phyloP scores from a whole-genome alignment of 2,329 filamentous ascomycete species.

The Ramichloridium luteum region DNA sequence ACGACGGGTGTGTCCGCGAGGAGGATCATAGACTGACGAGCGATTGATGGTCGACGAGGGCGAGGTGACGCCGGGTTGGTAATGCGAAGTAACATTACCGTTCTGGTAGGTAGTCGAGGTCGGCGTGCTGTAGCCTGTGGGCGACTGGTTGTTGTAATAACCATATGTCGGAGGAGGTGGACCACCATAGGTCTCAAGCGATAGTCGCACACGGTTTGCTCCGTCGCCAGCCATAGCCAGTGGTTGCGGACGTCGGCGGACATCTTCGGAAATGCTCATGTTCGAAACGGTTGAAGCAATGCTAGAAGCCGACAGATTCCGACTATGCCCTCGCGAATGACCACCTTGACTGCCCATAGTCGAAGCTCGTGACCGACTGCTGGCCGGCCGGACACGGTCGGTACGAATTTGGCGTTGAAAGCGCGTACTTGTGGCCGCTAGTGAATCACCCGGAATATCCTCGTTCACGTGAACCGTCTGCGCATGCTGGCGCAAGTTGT shows the following conservation, averaged over 20 bases:
- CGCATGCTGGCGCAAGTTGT: conserved; percentile 92
- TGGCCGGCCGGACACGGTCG: conserved; percentile 65
- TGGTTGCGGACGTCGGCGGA: conserved; percentile 63
- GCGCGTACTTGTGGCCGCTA: conserved; percentile 81
- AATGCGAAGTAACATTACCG: conserved; percentile 64
- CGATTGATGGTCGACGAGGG: conserved; percentile 58
- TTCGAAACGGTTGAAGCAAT: conserved; percentile 64
- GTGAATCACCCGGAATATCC: conserved; percentile 84
- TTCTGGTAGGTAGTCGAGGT: conserved; percentile 73
- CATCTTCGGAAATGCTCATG: conserved; percentile 53
- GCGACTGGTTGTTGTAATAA: conserved; percentile 56
- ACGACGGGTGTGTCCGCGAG: conserved; percentile 55
- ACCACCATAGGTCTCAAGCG: conserved; percentile 53
- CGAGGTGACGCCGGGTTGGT: conserved; percentile 56
- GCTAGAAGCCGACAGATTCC: conserved; percentile 79
- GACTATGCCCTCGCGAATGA: conserved; percentile 64
- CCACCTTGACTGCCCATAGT: conserved; percentile 59
- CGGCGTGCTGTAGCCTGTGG: conserved; percentile 67
- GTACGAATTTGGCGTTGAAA: conserved; percentile 88
- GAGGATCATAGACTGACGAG: conserved; percentile 60
- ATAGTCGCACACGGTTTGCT: conserved; percentile 48
- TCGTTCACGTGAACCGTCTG: conserved; percentile 97
- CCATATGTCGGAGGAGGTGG: conserved; percentile 49
- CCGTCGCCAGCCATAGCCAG: conserved; percentile 56
- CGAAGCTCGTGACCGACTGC: conserved; percentile 60